Evolutionary conservation across 495 filamentous ascomycete species (phyloP).

Genomic region (Neurospora sublineolata): DNA sequence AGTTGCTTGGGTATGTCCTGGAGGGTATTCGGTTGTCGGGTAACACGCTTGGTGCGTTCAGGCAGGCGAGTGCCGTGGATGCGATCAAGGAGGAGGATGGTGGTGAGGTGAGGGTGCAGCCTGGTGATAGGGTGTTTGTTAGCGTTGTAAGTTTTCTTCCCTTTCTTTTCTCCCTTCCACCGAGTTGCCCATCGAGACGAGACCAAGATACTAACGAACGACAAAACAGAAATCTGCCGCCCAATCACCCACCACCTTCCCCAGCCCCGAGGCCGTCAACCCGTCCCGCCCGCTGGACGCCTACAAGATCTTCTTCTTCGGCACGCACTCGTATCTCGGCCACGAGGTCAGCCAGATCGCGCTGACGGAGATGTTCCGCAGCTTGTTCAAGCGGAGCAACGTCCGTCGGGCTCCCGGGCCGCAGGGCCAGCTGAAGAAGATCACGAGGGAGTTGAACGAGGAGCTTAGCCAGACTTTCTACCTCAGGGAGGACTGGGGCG

Average conservation of each 20-base stretch:
- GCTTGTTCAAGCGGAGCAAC: slow-evolving; percentile 49
- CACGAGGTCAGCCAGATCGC: slow-evolving; percentile 49
- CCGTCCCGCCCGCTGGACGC: slow-evolving; percentile 54
- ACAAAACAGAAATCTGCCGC: slow-evolving; percentile 47
- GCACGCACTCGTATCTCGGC: slow-evolving; percentile 52
- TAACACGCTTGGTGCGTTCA: slow-evolving; percentile 36
- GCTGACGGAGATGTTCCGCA: slow-evolving; percentile 56
- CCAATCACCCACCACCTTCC: slow-evolving; percentile 52
- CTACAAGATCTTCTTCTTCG: slow-evolving; percentile 57
- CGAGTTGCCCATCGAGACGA: background rate
- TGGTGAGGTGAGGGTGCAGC: slow-evolving; percentile 31
- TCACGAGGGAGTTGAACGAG: slow-evolving; percentile 46
- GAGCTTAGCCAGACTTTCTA: slow-evolving; percentile 54
- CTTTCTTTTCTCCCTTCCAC: slow-evolving; percentile 24
- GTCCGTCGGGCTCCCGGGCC: slow-evolving; percentile 58
- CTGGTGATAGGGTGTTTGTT: slow-evolving; percentile 35
- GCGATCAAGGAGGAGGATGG: slow-evolving; percentile 37
- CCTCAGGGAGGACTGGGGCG: slow-evolving; percentile 62
- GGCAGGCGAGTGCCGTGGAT: slow-evolving; percentile 34
- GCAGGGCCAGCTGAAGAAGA: slow-evolving; percentile 64
- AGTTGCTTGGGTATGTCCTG: slow-evolving; percentile 41
- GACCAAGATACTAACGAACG: slow-evolving; percentile 39
- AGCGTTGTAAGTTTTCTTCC: slow-evolving; percentile 37
- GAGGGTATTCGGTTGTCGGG: slow-evolving; percentile 41
- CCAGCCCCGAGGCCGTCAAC: slow-evolving; percentile 53